Base-by-base conservation (phyloP, 192 early-diverging fungal genomes). In the Neocallimastix lanati region DNA sequence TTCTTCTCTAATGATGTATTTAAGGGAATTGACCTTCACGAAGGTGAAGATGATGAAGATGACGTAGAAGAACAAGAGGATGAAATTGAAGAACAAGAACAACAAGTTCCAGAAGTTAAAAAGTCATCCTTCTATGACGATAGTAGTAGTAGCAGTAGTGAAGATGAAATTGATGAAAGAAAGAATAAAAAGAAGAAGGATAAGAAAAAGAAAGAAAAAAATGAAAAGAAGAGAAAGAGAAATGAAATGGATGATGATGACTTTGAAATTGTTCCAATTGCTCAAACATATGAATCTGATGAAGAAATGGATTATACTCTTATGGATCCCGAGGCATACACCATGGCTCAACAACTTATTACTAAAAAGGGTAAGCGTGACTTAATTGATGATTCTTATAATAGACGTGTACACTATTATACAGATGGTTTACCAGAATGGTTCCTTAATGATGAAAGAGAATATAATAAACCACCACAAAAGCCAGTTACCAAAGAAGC, bases 401-500 rank as follows among this genome's bases (percentile, higher is more conserved):
- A 94, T 78, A 92, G 95, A 77, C 92, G 93, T 84, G 91, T 94
- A 0, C 95, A 92, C 82, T 93, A 93, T 80, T 96, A 99, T 82
- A 90, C 91, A 27, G 89, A 92, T 76, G 94, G 88, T 18, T 84
- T 98, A 33, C 98, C 98, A 11, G 84, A 86, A 21, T 99, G 98
- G 94, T 99, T 99, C 85, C 82, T 92, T 28, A 93, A 94, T 80
- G 98, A 99, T 76, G 98, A 99, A 85, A 84, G 87, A 78, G 85
- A 90, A 78, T 94, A 97, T 85, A 97, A 95, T 88, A 92, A 94
- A 81, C 93, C 93, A 28, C 93, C 93, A 28, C 86, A 91, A 81
- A 83, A 96, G 76, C 98, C 98, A 12, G 91, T 98, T n/a, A 95
- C 96, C 29, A 98, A 98, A 84, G 98, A 99, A 87, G 96, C 98